Evolutionary conservation across 2,329 filamentous ascomycete genomes (phyloP).

Genomic region (Pyrenophora teres): DNA sequence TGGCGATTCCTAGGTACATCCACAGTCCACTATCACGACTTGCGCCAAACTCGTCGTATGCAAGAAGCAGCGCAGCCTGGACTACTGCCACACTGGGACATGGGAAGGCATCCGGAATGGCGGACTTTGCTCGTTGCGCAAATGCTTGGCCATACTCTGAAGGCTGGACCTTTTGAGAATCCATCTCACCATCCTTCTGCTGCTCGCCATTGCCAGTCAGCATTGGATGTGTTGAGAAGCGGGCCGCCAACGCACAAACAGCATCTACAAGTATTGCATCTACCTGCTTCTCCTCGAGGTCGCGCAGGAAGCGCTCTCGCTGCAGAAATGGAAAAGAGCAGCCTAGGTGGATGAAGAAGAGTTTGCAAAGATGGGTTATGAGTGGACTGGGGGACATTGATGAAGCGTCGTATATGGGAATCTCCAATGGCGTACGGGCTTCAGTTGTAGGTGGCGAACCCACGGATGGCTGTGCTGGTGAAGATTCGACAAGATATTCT

Average conservation of each 20-base stretch:
- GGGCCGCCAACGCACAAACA: constrained; percentile 78
- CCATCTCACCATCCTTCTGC: constrained; percentile 41
- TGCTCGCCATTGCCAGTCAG: constrained; percentile 57
- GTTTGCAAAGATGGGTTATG: constrained; percentile 76
- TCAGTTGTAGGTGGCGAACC: constrained; percentile 40
- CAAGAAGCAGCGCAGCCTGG: constrained; percentile 80
- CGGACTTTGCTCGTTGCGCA: constrained; percentile 80
- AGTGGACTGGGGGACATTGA: constrained; percentile 71
- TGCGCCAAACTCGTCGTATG: constrained; percentile 86
- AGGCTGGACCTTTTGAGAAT: constrained; percentile 37
- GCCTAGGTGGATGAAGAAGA: constrained; percentile 80
- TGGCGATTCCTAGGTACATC: constrained; percentile 91
- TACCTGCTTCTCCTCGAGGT: constrained; percentile 78
- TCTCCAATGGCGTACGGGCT: constrained; percentile 50
- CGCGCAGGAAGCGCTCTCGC: constrained; percentile 71
- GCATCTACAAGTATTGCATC: constrained; percentile 86
- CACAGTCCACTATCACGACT: constrained; percentile 87
- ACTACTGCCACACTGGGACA: constrained; percentile 83
- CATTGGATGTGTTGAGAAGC: constrained; percentile 70
- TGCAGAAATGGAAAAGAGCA: constrained; percentile 86
- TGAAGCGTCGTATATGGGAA: constrained; percentile 79
- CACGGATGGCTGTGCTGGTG: constrained; percentile 37
- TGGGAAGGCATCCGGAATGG: constrained; percentile 79
- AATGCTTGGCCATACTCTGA: constrained; percentile 78
- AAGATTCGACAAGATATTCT: constrained; percentile 41